Base-by-base conservation (phyloP, 2,329 filamentous ascomycete genomes). In the Didymella glomerata region DNA sequence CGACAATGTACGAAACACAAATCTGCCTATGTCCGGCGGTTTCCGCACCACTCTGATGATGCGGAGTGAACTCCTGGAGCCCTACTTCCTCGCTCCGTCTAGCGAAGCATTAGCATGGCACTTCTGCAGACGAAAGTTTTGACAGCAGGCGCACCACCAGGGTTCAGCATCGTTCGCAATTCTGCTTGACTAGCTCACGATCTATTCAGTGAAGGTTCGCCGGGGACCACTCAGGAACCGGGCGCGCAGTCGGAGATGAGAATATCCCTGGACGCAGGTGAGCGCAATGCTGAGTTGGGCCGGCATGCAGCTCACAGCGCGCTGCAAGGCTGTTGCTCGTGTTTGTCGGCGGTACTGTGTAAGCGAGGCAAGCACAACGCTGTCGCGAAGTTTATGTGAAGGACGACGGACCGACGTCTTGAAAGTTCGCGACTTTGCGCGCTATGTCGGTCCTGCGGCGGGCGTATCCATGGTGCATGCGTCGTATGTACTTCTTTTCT, bases 361-460 rank as follows among this genome's bases (percentile, higher is more conserved):
- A 45, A 56, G 40, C 40, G 34, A 45, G 32, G 22, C 28, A 18
- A 25, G 36, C 24, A 20, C 27, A 48, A 36, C 30, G 38, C 45
- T 45, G 28, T 38, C 14, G 9, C 16, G 28, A 38, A 27, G 44
- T 22, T 44, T 48, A 11, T 34, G 10, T 38, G 41, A 38, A 13
- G 10, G 30, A 44, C 11, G 25, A 40, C 46, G 49, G 24, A 27
- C 38, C 48, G 42, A 24, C 42, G 25, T 28, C 32, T 25, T 52
- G 14, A 25, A 42, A 32, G 22, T 49, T 49, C n/a, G 25, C 49
- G n/a, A 44, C 8, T 53, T n/a, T 47, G n/a, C 20, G 40, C 46
- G 46, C 50, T 30, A 47, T n/a, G 40, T 40, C 46, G 50, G 50
- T 53, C 46, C 32, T 50, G 56, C 40, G 32, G 40, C 50, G 56